Evolutionary conservation across 2,329 filamentous ascomycete species (phyloP), one percentile per base, ranked within the genome.

Genomic region (Reticulascus tulasneorum): DNA sequence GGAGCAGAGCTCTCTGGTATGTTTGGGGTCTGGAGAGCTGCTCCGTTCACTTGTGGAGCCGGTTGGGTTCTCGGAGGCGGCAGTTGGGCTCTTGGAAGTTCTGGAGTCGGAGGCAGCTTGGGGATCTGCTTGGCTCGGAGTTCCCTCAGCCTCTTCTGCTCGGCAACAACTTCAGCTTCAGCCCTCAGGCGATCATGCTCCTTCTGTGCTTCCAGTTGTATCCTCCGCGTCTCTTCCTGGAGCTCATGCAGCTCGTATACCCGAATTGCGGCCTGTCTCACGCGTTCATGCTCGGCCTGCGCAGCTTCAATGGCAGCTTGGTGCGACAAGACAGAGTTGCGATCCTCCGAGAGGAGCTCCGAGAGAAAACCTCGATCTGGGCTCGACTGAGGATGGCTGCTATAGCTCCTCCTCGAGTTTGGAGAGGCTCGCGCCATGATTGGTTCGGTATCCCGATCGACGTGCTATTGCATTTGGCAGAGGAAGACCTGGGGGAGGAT

Each of bases 291-390:
- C 51, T 83, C 75, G 11, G 69, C 68, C 31, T 77, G 77, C 5
- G 82, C 82, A 29, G 75, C 73, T 29, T 75, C 75, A 12, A 91
- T 71, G 11, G 83, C 82, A 47, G 79, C 74, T 39, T 73, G 71
- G 53, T 87, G 82, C 37, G 67, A 69, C 32, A 74, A 65, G 52
- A 82, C 79, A 22, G 73, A 75, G 45, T 85, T 79, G 23, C 75
- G 71, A 21, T 76, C 70, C 33, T 79, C 74, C 25, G 67, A 66
- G 40, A 88, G 80, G 19, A 86, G 73, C 17, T 67, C 72, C 16
- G 78, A 71, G 26, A 78, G 67, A 41, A 76, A 75, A 8, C 62
- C 49, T 33, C 62, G 58, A 16, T 66, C 61, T 8, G 67, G 66
- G 42, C 60, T 71, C 9, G 63, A 60, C 38, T 59, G 56, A 44